phyloP scores from a whole-genome alignment of 805 yeast genomes.

The Starmerella bacillaris region DNA sequence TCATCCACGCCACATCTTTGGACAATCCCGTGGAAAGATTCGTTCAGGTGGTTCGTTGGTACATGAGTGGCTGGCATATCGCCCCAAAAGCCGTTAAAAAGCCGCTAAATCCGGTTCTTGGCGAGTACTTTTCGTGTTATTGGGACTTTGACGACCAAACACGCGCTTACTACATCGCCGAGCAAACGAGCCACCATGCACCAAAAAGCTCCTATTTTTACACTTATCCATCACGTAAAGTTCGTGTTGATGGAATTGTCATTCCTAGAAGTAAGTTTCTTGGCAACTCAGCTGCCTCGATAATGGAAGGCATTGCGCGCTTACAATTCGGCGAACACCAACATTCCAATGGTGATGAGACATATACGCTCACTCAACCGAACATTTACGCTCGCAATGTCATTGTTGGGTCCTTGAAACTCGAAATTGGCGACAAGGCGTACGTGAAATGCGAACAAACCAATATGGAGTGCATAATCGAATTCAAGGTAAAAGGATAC shows the following conservation, averaged over 20 bases:
- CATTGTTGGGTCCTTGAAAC: constrained; percentile 70
- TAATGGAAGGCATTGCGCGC: constrained; percentile 82
- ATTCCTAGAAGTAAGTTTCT: constrained; percentile 75
- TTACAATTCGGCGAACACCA: constrained; percentile 35
- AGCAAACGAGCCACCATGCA: constrained; percentile 97
- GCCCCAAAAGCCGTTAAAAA: constrained; percentile 97
- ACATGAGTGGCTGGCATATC: constrained; percentile 91
- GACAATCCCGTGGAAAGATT: constrained; percentile 52
- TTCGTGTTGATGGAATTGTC: constrained; percentile 76
- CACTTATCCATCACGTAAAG: constrained; percentile 58
- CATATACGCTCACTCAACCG: constrained; percentile 79
- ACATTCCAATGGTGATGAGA: constrained; percentile 35
- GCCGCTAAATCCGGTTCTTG: constrained; percentile 86
- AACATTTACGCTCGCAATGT: constrained; percentile 90
- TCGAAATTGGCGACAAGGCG: constrained; percentile 87
- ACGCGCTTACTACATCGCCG: constrained; percentile 70
- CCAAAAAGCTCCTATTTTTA: constrained; percentile 91
- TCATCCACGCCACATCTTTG: constrained; percentile 47
- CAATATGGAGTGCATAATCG: constrained; percentile 58
- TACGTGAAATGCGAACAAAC: constrained; percentile 43
- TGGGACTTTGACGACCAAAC: constrained; percentile 68
- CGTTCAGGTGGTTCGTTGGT: constrained; percentile 64
- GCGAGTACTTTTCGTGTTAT: constrained; percentile 77
- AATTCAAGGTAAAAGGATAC: constrained; percentile 88
- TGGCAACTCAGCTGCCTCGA: constrained; percentile 91